Base-by-base conservation (phyloP, 1,139 yeast genomes). In the Sugiyamaella neomexicana region DNA sequence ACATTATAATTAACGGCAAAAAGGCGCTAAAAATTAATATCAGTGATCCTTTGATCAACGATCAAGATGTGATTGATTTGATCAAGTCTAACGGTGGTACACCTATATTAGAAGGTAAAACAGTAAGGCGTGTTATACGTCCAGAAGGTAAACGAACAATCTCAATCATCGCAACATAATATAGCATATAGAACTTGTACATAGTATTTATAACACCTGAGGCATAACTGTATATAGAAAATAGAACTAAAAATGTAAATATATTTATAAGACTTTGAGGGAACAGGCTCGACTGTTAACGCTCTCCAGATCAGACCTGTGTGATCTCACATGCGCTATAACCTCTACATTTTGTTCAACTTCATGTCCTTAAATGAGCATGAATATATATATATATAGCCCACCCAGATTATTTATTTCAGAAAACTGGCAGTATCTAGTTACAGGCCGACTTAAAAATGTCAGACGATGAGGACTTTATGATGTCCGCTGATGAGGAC, bases 1-100 rank as follows among this genome's bases (percentile, higher is more conserved):
- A 60, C 1, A 75, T 88, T 9, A 80, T 86, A 62, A 73, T 89
- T 36, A 83, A 89, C 65, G 96, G 96, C 1, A 86, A 83, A 67
- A 75, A 80, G 65, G 77, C 85, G 58, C 80, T 63, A 27, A 54
- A 54, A 12, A 34, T 81, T 57, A 65, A 69, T 15, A 79, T 75
- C 1, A 62, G 68, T 5, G 72, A 72, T 45, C 63, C 68, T 0
- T 66, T 79, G 42, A 65, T 72, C 2, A 69, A 75, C 9, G 71
- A 74, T 34, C 69, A 66, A 2, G 62, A 55, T 2, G 69, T 79
- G 23, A 38, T 73, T 20, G 53, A 55, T 2, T 49, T 56, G 12
- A 60, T 58, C 25, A 39, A 49, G 20, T 38, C 43, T 2, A 61
- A 68, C 27, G 57, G 56, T 7, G 48, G 58, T 17, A 43, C 39